These are phyloP conservation scores for Eucalyptus leucophloia DNA, from an alignment of 345 rosid species.

Conservation along the genomic window DNA sequence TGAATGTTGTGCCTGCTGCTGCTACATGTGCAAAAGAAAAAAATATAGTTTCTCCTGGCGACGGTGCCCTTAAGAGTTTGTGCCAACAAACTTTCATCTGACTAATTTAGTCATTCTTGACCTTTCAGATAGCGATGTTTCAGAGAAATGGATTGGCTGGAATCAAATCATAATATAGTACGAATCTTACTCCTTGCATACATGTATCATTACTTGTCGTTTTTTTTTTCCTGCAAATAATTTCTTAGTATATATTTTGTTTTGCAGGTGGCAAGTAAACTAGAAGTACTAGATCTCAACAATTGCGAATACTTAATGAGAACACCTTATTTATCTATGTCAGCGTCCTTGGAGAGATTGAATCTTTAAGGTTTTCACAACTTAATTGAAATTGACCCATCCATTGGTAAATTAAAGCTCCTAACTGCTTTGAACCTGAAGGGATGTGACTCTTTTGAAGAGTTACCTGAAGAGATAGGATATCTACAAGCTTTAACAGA, in stretches of 20 bases:
- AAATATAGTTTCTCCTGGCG: no score
- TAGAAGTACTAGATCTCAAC: neutral
- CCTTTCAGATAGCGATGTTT: neutral
- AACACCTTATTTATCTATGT: neutral
- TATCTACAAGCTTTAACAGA: neutral
- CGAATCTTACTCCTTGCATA: neutral
- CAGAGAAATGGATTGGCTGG: neutral
- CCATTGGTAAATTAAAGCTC: neutral
- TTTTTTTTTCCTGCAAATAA: neutral
- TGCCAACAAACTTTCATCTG: neutral
- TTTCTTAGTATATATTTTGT: neutral
- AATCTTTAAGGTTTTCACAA: neutral
- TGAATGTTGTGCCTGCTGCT: no score
- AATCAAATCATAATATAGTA: neutral
- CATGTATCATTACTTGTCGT: neutral
- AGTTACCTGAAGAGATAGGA: neutral
- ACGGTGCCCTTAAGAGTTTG: no score
- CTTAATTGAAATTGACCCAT: neutral
- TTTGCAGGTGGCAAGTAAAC: neutral
- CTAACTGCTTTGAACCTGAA: neutral
- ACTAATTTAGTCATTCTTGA: neutral
- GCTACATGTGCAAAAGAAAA: no score
- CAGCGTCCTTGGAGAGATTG: neutral
- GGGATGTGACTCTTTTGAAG: neutral
- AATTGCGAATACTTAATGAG: neutral